Conservation (phyloP, 1,284 basidiomycete genomes). For the Ganoderma boninense region DNA sequence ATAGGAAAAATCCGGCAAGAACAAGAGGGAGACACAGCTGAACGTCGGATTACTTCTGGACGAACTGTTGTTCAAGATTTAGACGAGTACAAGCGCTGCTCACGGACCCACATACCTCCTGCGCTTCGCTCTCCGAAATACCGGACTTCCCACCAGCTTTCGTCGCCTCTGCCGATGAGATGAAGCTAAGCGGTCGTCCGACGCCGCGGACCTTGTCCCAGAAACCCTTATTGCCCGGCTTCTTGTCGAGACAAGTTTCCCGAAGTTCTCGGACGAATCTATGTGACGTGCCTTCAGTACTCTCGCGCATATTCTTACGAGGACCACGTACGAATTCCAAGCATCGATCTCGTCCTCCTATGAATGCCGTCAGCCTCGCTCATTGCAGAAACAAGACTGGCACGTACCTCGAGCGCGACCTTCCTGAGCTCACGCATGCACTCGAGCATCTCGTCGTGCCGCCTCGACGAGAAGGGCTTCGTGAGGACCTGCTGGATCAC, state of each 20-base stretch:
- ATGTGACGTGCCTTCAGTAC: constrained; percentile 3
- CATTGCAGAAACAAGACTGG: neutral
- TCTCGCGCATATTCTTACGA: neutral
- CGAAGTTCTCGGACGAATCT: constrained; percentile 70
- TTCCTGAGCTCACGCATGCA: constrained; percentile 76
- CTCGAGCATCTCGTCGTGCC: constrained; percentile 73
- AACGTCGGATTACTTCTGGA: neutral
- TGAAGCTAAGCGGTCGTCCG: constrained; percentile 65
- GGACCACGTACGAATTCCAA: constrained; percentile 71
- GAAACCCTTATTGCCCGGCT: constrained; percentile 68
- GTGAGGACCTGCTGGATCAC: constrained; percentile 78
- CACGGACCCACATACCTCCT: constrained; percentile 16
- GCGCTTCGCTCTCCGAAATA: constrained; percentile 53
- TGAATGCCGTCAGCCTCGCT: neutral
- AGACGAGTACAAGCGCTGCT: neutral
- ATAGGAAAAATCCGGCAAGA: neutral
- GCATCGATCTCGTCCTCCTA: constrained; percentile 82
- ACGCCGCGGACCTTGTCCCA: constrained; percentile 64
- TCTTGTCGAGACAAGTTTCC: constrained; percentile 55
- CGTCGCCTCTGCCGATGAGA: constrained; percentile 68
- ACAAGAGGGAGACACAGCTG: neutral
- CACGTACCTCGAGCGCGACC: constrained; percentile 66
- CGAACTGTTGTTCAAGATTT: neutral
- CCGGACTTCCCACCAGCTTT: constrained; percentile 61
- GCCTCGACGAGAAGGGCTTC: constrained; percentile 72